phyloP scores from a whole-genome alignment of 306 rosid genomes.

The Senna siamea region DNA sequence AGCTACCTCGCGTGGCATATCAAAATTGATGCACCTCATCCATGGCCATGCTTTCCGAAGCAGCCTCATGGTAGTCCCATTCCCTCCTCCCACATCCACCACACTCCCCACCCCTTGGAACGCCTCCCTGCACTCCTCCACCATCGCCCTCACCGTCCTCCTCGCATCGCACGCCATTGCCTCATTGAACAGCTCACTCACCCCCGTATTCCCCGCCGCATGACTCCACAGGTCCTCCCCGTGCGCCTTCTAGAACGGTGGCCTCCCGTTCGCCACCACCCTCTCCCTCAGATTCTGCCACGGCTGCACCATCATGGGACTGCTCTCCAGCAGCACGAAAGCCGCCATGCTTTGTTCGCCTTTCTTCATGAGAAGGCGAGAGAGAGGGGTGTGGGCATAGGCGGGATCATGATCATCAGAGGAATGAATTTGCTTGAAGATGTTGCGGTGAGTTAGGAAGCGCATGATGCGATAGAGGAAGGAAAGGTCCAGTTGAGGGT shows the following conservation, averaged over 20 bases:
- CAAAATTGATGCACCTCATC: conserved; percentile 66
- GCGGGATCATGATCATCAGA: not conserved
- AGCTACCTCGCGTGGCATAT: conserved; percentile 73
- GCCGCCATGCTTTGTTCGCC: conserved; percentile 39
- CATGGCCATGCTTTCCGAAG: conserved; percentile 49
- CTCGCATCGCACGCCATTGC: conserved; percentile 69
- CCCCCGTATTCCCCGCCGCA: conserved; percentile 35
- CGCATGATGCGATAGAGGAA: conserved; percentile 56
- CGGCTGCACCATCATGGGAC: conserved; percentile 52
- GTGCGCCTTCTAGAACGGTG: conserved; percentile 46
- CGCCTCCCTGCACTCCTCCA: conserved; percentile 45
- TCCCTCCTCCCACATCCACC: conserved; percentile 90
- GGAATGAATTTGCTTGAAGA: conserved; percentile 55
- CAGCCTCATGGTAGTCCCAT: conserved; percentile 51
- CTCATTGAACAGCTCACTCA: conserved; percentile 55
- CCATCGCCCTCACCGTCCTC: conserved; percentile 36
- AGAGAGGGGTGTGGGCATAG: conserved; percentile 47
- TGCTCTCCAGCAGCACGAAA: conserved; percentile 39
- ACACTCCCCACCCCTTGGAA: conserved; percentile 52
- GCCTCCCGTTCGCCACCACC: conserved; percentile 16
- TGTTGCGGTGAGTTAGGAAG: conserved; percentile 50
- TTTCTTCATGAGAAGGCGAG: conserved; percentile 40
- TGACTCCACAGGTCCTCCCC: conserved; percentile 64
- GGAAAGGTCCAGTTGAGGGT: conserved; percentile 47
- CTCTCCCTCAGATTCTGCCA: conserved; percentile 45